Evolutionary conservation across 2,329 filamentous ascomycete species (phyloP), one percentile per base, ranked within the genome.

Genomic region (Elsinoe perseae): DNA sequence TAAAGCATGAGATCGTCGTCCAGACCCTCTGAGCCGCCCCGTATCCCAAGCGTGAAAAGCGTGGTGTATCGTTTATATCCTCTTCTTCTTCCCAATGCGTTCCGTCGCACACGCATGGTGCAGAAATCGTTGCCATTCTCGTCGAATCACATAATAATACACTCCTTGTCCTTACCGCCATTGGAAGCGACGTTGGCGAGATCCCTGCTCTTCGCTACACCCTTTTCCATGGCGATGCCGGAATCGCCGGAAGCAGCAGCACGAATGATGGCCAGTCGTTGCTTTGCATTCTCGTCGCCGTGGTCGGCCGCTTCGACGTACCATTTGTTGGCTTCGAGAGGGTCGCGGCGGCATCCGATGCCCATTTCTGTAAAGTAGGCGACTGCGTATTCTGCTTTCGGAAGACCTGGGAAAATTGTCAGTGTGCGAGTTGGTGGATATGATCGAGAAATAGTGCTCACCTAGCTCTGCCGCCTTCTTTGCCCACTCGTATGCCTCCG

Each of bases 341-440:
- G 84, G 69, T 98, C 93, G 50, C 89, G 84, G 34, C 90, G 87
- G 70, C 90, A 96, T 50, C 93, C 93, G 64, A 98, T 96, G 60
- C 93, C 93, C 88, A 95, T 95, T 70, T 98, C 93, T 4, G 91
- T 96, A 69, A 98, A 98, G 72, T 96, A 97, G 43, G 90, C 93
- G 20, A 95, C 83, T 0, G 93, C 89, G 65, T 97, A 98, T 69
- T 96, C 84, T n/a, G 93, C 93, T 77, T 78, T 78, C 28, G 73
- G 66, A 55, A 73, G 80, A 50, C 82, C 86, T 88, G 61, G 1
- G 9, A 30, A 10, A 25, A 67, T 58, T 62, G 61, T 50, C 48
- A 61, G 50, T 54, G n/a, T n/a, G n/a, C n/a, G n/a, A n/a, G n/a
- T n/a, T n/a, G n/a, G n/a, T n/a, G n/a, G n/a, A n/a, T n/a, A n/a